Evolutionary conservation across 352 stramenopile genomes (phyloP).

Genomic region (Phytophthora sp.): DNA sequence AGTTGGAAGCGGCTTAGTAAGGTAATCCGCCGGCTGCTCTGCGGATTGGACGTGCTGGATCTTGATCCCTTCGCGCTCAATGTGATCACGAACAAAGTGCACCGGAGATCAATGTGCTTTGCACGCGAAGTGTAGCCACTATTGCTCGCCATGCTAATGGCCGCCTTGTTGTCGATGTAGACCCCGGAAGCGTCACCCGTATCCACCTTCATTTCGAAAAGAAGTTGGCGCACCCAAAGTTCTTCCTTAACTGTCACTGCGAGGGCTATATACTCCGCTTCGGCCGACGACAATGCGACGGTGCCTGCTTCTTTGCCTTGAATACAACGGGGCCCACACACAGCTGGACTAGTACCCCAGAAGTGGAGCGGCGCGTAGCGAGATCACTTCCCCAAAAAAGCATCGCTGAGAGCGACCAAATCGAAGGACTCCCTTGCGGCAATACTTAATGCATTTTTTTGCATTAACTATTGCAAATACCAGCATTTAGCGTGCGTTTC

Average conservation of each 20-base stretch:
- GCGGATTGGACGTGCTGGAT: not conserved
- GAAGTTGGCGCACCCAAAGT: conserved; percentile 10
- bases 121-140: conserved; percentile 4
- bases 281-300: conserved; percentile 9
- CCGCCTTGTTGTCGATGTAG: conserved; percentile 19
- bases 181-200: not conserved
- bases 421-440: not conserved
- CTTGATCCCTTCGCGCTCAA: not conserved
- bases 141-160: conserved; percentile 15
- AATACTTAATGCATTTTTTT: not conserved
- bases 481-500: conserved; percentile 3
- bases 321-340: conserved; percentile 1
- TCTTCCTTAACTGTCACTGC: conserved; percentile 6
- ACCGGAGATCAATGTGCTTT: conserved; percentile 17
- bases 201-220: conserved; percentile 1
- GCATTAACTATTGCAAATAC: conserved; percentile 9
- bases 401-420: not conserved
- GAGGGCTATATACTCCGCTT: conserved; percentile 10
- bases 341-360: conserved; percentile 2
- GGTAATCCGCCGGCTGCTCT: conserved; percentile 5
- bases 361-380: not conserved
- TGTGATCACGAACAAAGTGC: conserved; percentile 20
- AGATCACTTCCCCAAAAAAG: conserved; percentile 9
- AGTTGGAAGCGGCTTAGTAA: conserved; percentile 12
- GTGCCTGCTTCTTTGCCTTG: conserved; percentile 15